phyloP scores from a whole-genome alignment of 129 eudicot genomes.

The Oenanthe sinensis region DNA sequence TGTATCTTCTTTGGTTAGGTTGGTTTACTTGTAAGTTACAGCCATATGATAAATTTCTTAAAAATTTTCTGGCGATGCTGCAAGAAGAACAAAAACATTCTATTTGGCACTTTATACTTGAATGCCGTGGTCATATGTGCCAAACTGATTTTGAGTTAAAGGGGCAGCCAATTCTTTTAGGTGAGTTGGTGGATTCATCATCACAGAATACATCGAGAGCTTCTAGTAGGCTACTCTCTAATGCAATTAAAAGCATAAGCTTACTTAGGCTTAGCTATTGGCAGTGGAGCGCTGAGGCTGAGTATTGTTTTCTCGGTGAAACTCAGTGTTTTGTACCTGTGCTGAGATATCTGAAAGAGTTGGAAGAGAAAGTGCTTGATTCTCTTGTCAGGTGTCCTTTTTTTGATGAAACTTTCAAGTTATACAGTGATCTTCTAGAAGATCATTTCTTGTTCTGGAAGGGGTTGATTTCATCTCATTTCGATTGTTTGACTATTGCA shows the following conservation, averaged over 20 bases:
- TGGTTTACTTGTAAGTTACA: slow-evolving; percentile 50
- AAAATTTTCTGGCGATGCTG: slow-evolving; percentile 29
- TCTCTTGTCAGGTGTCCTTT: slow-evolving; percentile 46
- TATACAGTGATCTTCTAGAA: slow-evolving; percentile 47
- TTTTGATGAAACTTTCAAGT: slow-evolving; percentile 45
- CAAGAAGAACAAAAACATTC: slow-evolving; percentile 55
- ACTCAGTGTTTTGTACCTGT: slow-evolving; percentile 34
- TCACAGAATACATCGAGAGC: slow-evolving; percentile 14
- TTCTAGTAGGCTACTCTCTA: slow-evolving; percentile 25
- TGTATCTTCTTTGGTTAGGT: slow-evolving; percentile 61
- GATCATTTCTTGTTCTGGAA: slow-evolving; percentile 74
- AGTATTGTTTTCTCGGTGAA: slow-evolving; percentile 18
- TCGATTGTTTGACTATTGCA: slow-evolving; percentile 36
- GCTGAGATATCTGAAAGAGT: slow-evolving; percentile 29
- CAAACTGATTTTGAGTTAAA: slow-evolving; percentile 17
- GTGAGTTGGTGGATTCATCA: slow-evolving; percentile 32
- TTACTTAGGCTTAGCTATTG: slow-evolving; percentile 59
- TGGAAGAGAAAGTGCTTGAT: slow-evolving; percentile 69
- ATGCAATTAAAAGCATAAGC: slow-evolving; percentile 44
- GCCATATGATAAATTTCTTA: slow-evolving; percentile 41
- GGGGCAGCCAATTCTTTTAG: slow-evolving; percentile 58
- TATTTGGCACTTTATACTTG: slow-evolving; percentile 51
- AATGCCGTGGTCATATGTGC: slow-evolving; percentile 23
- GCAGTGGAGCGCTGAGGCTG: slow-evolving; percentile 63
- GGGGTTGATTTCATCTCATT: slow-evolving; percentile 34